Evolutionary conservation across 2,329 filamentous ascomycete genomes (phyloP), one percentile per base, ranked within the genome.

Genomic region (Diaporthe sp.): DNA sequence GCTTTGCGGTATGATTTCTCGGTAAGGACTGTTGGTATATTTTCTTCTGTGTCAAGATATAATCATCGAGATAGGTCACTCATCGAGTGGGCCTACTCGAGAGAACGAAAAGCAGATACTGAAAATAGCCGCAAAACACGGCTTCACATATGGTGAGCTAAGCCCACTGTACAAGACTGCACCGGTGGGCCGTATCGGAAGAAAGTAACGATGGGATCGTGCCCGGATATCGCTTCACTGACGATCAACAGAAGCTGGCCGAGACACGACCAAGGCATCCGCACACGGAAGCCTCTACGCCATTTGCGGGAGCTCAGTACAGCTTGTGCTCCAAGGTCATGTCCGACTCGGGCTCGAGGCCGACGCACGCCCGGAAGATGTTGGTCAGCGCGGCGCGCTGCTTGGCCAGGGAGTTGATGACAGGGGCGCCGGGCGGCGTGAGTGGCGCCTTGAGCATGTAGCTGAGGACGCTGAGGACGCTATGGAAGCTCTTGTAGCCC

Each of bases 401-500:
- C 91, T 99, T 99, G 82, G 94, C 95, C 79, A 99, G 90, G 76
- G 97, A 92, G 83, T 99, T 99, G 87, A 99, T 91, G 76, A 99
- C 97, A 4, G 97, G 97, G 15, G 97, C 98, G 79, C 97, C 97
- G 1, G 96, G 93, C 67, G 97, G 97, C 51, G 96, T 98, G 85
- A 98, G 86, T 53, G 97, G 97, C 74, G 97, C 97, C 92, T 97
- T 93, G 83, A 99, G 94, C 97, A 99, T 99, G 90, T 98, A 99
- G 91, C 95, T 98, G 81, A 99, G 92, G 78, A 99, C 92, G 87
- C 95, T 98, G 77, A 99, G 92, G 57, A 99, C 97, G 84, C 94
- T 96, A 89, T 99, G 97, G 92, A 99, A 98, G 83, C 93, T 93
- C 89, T 94, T 95, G 90, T 93, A 99, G 72, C 95, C 94, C 77